A percentile compares a stretch with the other conserved stretches of the same genome.
Conservation (phyloP, 2,329 filamentous ascomycete species). For the Arthrinium puccinioides region DNA sequence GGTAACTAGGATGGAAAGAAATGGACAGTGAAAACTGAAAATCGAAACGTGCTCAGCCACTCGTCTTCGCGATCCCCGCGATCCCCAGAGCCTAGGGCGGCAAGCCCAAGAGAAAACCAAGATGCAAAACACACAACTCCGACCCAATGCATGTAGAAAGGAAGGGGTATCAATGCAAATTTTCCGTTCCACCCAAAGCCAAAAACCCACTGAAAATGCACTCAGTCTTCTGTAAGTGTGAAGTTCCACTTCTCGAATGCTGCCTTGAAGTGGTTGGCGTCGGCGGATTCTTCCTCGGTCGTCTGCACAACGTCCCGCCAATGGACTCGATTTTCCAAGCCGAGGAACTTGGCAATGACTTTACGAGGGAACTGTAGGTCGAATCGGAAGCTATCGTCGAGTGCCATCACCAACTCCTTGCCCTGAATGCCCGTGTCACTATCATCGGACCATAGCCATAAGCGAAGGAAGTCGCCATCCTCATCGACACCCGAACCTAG, state of each 20-base stretch:
- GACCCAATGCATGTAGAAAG: too few species aligned
- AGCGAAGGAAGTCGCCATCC: conserved; percentile 65
- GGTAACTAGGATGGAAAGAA: too few species aligned
- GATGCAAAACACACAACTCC: too few species aligned
- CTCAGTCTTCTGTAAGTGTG: conserved; percentile 34
- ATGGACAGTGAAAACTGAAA: too few species aligned
- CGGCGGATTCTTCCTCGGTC: conserved; percentile 67
- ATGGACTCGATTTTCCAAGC: conserved; percentile 67
- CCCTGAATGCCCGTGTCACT: conserved; percentile 50
- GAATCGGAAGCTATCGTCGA: conserved; percentile 68
- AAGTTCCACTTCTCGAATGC: conserved; percentile 88
- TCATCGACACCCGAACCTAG: conserved; percentile 44
- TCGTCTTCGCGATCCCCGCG: too few species aligned
- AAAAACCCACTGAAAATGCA: conserved; percentile 7
- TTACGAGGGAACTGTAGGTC: conserved; percentile 85
- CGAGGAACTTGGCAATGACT: conserved; percentile 81
- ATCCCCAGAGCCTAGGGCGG: too few species aligned
- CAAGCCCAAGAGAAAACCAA: too few species aligned
- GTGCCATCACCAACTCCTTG: conserved; percentile 65
- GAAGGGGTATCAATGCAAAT: conserved; percentile 19
- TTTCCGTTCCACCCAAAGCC: conserved; percentile 9
- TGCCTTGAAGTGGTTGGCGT: conserved; percentile 71
- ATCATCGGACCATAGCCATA: conserved; percentile 69
- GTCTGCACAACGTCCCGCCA: conserved; percentile 83
- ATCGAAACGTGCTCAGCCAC: too few species aligned